phyloP scores from a whole-genome alignment of 352 stramenopile genomes.

The Phytophthora colocasiae region DNA sequence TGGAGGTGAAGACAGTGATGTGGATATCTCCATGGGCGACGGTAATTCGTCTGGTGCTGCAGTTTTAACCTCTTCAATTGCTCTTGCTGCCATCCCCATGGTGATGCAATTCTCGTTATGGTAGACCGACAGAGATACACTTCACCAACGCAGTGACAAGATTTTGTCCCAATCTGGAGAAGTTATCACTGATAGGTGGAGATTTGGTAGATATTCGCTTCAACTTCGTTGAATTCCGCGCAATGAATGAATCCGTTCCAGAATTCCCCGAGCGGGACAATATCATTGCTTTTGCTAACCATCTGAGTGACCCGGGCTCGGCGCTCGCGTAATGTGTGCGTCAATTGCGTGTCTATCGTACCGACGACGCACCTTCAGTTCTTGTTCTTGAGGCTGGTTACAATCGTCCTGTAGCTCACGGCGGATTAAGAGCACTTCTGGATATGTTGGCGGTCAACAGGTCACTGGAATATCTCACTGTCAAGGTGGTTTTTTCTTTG shows the following conservation, averaged over 20 bases:
- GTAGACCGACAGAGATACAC: background rate
- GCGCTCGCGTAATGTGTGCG: conserved; percentile 2
- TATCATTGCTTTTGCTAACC: background rate
- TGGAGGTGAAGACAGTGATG: conserved; percentile 27
- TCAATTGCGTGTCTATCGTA: background rate
- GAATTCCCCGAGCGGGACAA: background rate
- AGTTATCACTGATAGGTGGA: background rate
- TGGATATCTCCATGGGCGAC: conserved; percentile 31
- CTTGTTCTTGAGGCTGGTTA: background rate
- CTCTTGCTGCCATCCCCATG: background rate
- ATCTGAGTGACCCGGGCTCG: background rate
- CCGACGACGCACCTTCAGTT: background rate
- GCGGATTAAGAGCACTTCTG: background rate
- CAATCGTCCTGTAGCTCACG: background rate
- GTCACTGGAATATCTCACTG: conserved; percentile 6
- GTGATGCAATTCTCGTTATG: conserved; percentile 3
- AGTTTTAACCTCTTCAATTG: background rate
- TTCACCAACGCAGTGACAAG: background rate
- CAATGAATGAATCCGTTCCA: background rate
- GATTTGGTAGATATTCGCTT: background rate
- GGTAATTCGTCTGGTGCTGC: conserved; percentile 2
- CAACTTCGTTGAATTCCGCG: conserved; percentile 1
- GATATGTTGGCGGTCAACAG: conserved; percentile 8
- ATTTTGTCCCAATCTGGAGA: background rate
- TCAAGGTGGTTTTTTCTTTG: too few species aligned